Evolutionary conservation across 805 yeast species (phyloP), one percentile per base, ranked within the genome.

Genomic region (Spathaspora hagerdaliae): DNA sequence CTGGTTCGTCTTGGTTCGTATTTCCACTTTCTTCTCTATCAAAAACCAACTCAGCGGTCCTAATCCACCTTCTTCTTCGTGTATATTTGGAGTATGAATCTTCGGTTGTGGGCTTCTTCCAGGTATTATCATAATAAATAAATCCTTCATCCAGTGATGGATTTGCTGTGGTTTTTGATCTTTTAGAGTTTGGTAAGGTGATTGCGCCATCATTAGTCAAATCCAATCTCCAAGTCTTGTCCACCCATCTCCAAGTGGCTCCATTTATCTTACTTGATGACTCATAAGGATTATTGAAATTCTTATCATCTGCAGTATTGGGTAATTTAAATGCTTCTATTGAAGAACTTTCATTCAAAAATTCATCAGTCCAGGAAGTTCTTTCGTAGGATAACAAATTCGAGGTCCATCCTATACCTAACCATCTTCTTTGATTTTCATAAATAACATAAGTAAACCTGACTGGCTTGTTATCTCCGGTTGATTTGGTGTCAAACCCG

Each of bases 361-460:
- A 91, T 63, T 91, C 97, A 61, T 92, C 99, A 0, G 98, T 91
- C 97, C 98, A 92, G 3, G 98, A 85, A 0, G 96, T 83, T 60
- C 99, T 78, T 67, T 92, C 99, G 60, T 92, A 92, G 41, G 95
- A 84, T 50, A 94, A 74, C 60, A 94, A 74, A 59, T 90, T 90
- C 12, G 95, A 75, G 0, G 98, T 92, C 99, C 99, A 92, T 10
- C 99, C 99, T 55, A 92, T 87, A 11, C 97, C 98, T 35, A 92
- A 74, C 99, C 99, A 92, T 57, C 95, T 82, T 59, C 99, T 81
- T 69, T 92, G 98, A 63, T 92, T 92, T 63, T 92, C 99, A 64
- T 83, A 91, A 9, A 94, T 73, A 1, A 89, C 97, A 64, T 88
- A 92, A 5, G 97, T 91, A 64, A 91, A 94, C 45, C 91, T 69